A percentile compares a stretch with the other conserved stretches of the same genome.
phyloP scores from a whole-genome alignment of 345 rosid genomes.

The Eucalyptus leucophloia region DNA sequence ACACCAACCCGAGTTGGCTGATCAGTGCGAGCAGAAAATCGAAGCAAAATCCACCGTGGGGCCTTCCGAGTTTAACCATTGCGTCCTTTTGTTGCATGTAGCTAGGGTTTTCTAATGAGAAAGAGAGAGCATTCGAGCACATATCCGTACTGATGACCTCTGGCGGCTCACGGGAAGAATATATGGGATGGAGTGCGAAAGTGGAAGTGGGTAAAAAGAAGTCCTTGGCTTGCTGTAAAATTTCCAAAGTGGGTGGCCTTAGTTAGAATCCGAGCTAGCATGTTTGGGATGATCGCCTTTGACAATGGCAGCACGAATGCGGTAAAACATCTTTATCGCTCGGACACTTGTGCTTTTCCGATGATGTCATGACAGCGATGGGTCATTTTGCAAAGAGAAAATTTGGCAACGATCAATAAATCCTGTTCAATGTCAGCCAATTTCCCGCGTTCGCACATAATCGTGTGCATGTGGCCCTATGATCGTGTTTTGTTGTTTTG shows the following conservation, averaged over 20 bases:
- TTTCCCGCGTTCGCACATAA: not conserved
- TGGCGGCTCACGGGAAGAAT: not conserved
- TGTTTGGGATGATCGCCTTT: not conserved
- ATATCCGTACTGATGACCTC: not conserved
- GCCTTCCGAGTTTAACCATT: not conserved
- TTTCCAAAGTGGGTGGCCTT: not conserved
- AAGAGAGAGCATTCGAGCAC: not conserved
- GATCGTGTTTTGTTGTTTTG: not conserved
- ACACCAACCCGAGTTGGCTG: not conserved
- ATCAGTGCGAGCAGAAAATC: not conserved
- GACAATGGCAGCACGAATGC: not conserved
- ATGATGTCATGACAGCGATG: not conserved
- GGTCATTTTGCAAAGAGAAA: not conserved
- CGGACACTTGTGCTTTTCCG: not conserved
- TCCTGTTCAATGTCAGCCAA: not conserved
- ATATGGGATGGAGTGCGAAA: not conserved
- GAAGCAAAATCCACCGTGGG: not conserved
- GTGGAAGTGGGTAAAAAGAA: not conserved
- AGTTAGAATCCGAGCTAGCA: not conserved
- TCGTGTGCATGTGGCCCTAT: not conserved
- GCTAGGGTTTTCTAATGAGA: not conserved
- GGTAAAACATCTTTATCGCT: not conserved
- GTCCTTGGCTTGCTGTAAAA: not conserved
- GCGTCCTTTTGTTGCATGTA: not conserved
- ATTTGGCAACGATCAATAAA: not conserved